Percentiles rank a stretch among this genome's conserved stretches.
Evolutionary conservation across 2,329 filamentous ascomycete genomes (phyloP).

Genomic region (Clonostachys solani): DNA sequence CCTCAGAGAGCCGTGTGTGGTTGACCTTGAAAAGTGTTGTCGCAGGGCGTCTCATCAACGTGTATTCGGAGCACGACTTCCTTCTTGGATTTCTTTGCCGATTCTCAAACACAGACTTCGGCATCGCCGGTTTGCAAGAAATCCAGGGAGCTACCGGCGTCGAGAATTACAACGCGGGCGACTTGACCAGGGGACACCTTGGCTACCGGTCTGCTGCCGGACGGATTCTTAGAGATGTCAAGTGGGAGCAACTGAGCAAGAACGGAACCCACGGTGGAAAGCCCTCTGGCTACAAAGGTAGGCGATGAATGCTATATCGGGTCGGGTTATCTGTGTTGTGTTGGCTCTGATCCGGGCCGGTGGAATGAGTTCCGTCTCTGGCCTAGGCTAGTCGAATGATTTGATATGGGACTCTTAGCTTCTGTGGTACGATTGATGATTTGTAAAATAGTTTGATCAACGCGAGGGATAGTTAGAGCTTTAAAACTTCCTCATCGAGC

Average conservation of each 20-base stretch:
- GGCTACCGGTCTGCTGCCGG: constrained; percentile 66
- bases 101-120: constrained; percentile 74
- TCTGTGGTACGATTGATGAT: too few species aligned
- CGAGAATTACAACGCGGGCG: constrained; percentile 65
- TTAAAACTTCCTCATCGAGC: too few species aligned
- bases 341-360: too few species aligned
- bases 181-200: constrained; percentile 64
- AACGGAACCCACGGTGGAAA: not conserved
- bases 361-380: too few species aligned
- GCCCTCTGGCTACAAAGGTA: too few species aligned
- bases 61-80: constrained; percentile 83
- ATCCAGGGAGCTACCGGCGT: constrained; percentile 61
- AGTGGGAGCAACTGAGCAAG: constrained; percentile 61
- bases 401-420: too few species aligned
- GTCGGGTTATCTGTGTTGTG: too few species aligned
- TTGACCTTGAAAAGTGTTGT: constrained; percentile 73
- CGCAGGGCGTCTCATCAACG: constrained; percentile 80
- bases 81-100: constrained; percentile 86
- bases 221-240: constrained; percentile 60
- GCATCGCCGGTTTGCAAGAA: constrained; percentile 78
- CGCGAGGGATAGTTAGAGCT: too few species aligned
- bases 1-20: constrained; percentile 71
- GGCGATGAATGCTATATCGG: too few species aligned
- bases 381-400: too few species aligned
- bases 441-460: too few species aligned